phyloP scores from a whole-genome alignment of 2,329 filamentous ascomycete species.

The Capronia coronata region DNA sequence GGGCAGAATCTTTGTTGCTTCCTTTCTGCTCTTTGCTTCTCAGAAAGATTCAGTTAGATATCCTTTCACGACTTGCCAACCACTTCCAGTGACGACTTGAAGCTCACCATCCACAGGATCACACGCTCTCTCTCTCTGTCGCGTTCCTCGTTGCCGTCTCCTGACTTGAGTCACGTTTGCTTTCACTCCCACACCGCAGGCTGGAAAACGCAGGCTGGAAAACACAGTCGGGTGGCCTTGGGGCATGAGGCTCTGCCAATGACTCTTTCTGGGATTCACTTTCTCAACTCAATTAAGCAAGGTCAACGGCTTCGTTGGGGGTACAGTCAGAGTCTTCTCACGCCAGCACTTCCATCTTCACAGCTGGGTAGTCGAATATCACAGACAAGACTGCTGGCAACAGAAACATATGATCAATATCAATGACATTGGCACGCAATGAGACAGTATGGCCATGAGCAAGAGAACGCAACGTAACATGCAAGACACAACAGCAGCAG shows the following conservation, averaged over 20 bases:
- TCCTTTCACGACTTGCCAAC: not conserved
- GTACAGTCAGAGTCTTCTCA: not conserved
- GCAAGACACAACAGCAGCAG: conserved; percentile 10
- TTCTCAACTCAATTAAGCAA: not conserved
- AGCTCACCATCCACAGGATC: not conserved
- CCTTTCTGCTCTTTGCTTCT: not conserved
- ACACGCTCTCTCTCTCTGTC: not conserved
- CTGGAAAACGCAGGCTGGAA: no score
- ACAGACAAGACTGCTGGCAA: not conserved
- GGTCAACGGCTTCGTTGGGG: not conserved
- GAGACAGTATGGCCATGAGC: no score
- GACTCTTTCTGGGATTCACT: not conserved
- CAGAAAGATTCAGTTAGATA: not conserved
- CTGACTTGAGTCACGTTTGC: not conserved
- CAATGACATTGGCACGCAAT: not conserved
- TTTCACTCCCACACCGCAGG: not conserved
- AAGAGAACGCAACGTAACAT: no score
- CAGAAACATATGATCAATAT: not conserved
- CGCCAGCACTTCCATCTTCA: not conserved
- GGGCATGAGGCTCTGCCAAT: no score
- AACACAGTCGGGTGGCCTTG: no score
- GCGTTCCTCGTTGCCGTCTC: not conserved
- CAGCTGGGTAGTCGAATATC: not conserved
- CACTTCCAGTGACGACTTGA: not conserved
- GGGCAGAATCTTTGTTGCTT: not conserved